Evolutionary conservation across 176 grass and related monocot species (phyloP), one percentile per base, ranked within the genome.

Genomic region (Oropetium thomaeum): DNA sequence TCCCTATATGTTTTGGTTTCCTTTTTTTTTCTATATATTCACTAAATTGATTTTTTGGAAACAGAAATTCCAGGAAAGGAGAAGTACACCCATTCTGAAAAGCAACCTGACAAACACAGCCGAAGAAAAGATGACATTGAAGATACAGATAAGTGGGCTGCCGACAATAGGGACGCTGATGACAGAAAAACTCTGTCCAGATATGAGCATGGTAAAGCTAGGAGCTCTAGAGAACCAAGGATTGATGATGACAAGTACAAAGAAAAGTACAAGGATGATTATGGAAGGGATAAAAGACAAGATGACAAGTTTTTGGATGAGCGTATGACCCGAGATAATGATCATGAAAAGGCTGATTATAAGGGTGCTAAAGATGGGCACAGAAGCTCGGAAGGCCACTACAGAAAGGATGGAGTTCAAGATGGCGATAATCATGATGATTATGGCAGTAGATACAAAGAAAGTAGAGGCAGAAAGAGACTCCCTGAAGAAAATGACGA

Each of bases 201-300:
- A 74, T 80, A 91, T 89, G 93, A 87, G 38, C 86, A 91, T 81
- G 77, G 68, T 23, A 91, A 84, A 87, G 70, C 70, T 82, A 88
- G 88, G 83, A 90, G 78, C 78, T 84, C 85, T 45, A 97, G 89
- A 70, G 94, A 97, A 59, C 86, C 85, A 71, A 93, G 73, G 73
- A 70, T 86, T 57, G 96, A 96, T 35, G 84, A 82, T 82, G 89
- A 78, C 8, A 99, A 99, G 73, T 84, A 92, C 57, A 95, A 84
- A 75, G 84, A 90, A 78, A 95, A 74, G 79, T 85, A 90, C 76
- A 86, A 86, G 83, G 88, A 84, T 76, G 83, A 87, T 62, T 72
- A 79, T 20, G 89, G 79, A 48, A 88, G 70, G 58, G 88, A 89
- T 64, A 83, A 70, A 85, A 85, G 82, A 68, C 88, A 79, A 33